Percentiles rank a stretch among this genome's conserved stretches.
Evolutionary conservation across 208 protist genomes (phyloP).

Genomic region (Leishmania aethiopica): DNA sequence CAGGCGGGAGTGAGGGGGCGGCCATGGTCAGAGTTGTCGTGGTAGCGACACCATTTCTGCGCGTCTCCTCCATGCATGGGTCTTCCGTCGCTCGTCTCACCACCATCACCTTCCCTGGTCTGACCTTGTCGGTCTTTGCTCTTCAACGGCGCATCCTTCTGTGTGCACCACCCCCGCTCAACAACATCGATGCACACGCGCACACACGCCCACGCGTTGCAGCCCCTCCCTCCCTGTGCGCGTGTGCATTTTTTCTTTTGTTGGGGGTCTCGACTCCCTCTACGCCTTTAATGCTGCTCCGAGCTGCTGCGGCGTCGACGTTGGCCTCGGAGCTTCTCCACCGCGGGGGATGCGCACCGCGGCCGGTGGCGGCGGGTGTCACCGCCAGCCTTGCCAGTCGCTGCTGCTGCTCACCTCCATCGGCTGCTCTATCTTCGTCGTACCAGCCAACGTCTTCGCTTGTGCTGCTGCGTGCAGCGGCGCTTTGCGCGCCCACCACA

Average conservation of each 20-base stretch:
- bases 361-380: not conserved
- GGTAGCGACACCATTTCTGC: not conserved
- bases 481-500: not conserved
- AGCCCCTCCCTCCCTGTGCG: too few relatives aligned
- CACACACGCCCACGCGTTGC: not conserved
- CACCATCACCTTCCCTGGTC: not conserved
- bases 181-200: not conserved
- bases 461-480: conserved; percentile 1
- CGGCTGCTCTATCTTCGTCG: conserved; percentile 1
- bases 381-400: not conserved
- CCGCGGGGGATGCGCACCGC: not conserved
- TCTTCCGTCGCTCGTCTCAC: not conserved
- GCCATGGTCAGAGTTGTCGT: too few relatives aligned
- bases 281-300: conserved; percentile 6
- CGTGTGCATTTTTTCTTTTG: too few relatives aligned
- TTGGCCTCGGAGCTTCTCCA: not conserved
- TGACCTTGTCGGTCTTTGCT: not conserved
- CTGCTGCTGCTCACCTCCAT: conserved; percentile 2
- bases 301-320: not conserved
- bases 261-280: not conserved
- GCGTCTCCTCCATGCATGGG: not conserved
- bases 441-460: not conserved
- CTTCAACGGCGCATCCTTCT: not conserved
- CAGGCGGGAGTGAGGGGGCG: not conserved
- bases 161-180: not conserved